A percentile compares a stretch with the other conserved stretches of the same genome.
These are phyloP conservation scores for Dactylella cylindrospora DNA, from an alignment of 2,329 filamentous ascomycete species.

Conservation along the genomic window DNA sequence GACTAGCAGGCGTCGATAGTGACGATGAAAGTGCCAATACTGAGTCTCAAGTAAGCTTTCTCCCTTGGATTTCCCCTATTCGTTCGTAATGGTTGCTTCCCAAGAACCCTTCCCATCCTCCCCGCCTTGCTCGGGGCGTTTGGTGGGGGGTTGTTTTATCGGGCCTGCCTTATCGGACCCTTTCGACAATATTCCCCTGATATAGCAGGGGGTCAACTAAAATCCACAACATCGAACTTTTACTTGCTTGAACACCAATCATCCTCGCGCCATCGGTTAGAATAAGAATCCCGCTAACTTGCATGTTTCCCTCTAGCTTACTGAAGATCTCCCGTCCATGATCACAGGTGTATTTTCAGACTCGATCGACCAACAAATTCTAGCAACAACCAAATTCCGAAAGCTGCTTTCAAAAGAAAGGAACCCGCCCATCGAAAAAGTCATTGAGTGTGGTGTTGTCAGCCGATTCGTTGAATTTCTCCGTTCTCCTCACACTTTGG, in stretches of 20 bases:
- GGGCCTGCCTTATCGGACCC: slow-evolving; percentile 32
- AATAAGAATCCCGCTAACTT: slow-evolving; percentile 35
- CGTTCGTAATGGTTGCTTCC: too few species aligned
- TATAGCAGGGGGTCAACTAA: too few species aligned
- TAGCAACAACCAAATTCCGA: slow-evolving; percentile 96
- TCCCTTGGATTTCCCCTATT: slow-evolving; percentile 2
- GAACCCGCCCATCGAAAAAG: slow-evolving; percentile 97
- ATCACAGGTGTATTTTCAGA: slow-evolving; percentile 97
- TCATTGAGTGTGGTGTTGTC: slow-evolving; percentile 98
- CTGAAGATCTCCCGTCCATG: slow-evolving; percentile 98
- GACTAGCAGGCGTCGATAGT: slow-evolving; percentile 78
- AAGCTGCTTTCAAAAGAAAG: slow-evolving; percentile 98
- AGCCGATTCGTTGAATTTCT: slow-evolving; percentile 98
- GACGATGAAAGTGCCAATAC: slow-evolving; percentile 95
- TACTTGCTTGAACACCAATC: slow-evolving; percentile 15
- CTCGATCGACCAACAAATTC: slow-evolving; percentile 95
- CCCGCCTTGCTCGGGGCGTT: slow-evolving; percentile 13
- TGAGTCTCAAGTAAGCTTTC: slow-evolving; percentile 82
- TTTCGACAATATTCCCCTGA: too few species aligned
- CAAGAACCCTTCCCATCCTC: background rate
- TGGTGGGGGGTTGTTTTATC: slow-evolving; percentile 34
- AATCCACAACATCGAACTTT: slow-evolving; percentile 10
- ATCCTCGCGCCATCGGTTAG: background rate
- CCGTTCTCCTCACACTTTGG: slow-evolving; percentile 92
- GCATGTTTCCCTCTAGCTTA: slow-evolving; percentile 64